These are phyloP conservation scores for Tulasnella sp. DNA, from an alignment of 768 basidiomycete genomes.

Conservation along the genomic window DNA sequence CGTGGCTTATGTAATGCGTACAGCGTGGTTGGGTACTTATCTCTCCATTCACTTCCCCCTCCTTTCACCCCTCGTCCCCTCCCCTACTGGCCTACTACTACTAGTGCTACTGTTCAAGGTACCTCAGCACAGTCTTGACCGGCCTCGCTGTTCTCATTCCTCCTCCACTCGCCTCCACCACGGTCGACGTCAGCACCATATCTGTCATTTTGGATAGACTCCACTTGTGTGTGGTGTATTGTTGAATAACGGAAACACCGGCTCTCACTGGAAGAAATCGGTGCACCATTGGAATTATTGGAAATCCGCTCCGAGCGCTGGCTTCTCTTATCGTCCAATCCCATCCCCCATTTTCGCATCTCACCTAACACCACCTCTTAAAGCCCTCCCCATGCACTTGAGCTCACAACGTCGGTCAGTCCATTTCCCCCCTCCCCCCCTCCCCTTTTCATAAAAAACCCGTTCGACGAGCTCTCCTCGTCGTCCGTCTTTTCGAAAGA, in stretches of 20 bases:
- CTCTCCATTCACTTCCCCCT: not conserved
- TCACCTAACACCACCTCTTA: not conserved
- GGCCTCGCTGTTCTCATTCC: not conserved
- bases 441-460: not conserved
- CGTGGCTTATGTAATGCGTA: not conserved
- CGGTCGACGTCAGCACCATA: not conserved
- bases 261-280: not conserved
- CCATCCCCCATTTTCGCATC: not conserved
- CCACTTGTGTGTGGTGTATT: not conserved
- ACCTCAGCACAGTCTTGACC: not conserved
- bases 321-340: conserved; percentile 4
- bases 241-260: not conserved
- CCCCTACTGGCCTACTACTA: not conserved
- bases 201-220: not conserved
- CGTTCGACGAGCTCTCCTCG: not conserved
- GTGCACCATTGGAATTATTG: not conserved
- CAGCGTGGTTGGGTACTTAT: not conserved
- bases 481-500: not conserved
- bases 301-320: not conserved
- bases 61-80: not conserved
- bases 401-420: conserved; percentile 10
- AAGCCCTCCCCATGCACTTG: not conserved
- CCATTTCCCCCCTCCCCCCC: not conserved
- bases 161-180: not conserved
- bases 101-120: not conserved